Percentiles rank a stretch among this genome's conserved stretches.
Evolutionary conservation across 139 green algal genomes (phyloP).

Genomic region (Coccomyxa sp.): DNA sequence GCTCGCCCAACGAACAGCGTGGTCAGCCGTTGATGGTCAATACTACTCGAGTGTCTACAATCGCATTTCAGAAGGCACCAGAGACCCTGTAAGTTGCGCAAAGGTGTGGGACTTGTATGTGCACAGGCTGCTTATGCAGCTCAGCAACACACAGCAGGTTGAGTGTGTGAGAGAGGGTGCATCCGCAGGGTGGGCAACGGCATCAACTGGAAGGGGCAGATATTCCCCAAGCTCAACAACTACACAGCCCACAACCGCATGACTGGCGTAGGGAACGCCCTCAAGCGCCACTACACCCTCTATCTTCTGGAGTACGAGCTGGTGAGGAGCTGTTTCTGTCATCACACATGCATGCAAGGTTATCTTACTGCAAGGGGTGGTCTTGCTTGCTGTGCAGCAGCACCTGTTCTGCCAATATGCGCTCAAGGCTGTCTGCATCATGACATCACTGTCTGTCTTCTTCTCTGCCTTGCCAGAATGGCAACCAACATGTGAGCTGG

Average conservation of each 20-base stretch:
- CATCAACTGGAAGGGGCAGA: conserved; percentile 84
- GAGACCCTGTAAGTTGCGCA: too few species aligned
- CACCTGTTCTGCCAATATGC: too few species aligned
- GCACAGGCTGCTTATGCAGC: too few species aligned
- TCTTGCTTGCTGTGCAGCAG: not conserved
- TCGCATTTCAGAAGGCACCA: too few species aligned
- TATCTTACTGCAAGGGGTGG: not conserved
- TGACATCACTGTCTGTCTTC: not conserved
- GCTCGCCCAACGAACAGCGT: too few species aligned
- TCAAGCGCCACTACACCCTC: conserved; percentile 82
- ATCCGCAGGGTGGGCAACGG: conserved; percentile 38
- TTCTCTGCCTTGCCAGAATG: not conserved
- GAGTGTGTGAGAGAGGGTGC: too few species aligned
- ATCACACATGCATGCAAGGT: not conserved
- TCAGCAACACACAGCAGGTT: too few species aligned
- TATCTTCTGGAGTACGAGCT: conserved; percentile 77
- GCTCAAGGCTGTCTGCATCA: not conserved
- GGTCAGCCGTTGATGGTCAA: too few species aligned
- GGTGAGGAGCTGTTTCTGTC: not conserved
- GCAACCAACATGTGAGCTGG: not conserved
- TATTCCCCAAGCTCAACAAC: conserved; percentile 73
- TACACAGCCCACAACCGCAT: conserved; percentile 64
- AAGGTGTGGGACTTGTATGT: too few species aligned
- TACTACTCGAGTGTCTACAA: too few species aligned
- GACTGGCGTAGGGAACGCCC: conserved; percentile 79